Conservation (phyloP, 306 rosid species). For the Glycine soja region DNA sequence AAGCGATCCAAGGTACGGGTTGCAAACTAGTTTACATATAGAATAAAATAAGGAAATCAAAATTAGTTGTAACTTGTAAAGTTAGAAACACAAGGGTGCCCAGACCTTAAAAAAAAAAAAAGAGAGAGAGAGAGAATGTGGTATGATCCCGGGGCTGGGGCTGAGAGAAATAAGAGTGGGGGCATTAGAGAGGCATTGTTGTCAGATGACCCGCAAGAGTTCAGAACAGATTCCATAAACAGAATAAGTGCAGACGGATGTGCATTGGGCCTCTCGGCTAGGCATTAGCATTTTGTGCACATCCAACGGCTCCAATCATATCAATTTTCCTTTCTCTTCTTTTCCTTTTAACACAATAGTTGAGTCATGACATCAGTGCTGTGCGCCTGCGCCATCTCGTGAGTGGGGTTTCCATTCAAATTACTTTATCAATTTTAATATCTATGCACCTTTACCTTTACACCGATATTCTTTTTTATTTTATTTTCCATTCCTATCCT, state of each 20-base stretch:
- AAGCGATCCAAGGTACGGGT: no score
- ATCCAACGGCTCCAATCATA: conserved; percentile 36
- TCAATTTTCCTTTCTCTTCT: not conserved
- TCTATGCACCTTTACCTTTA: not conserved
- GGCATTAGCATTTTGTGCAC: not conserved
- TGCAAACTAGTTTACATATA: no score
- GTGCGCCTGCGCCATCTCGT: conserved; percentile 26
- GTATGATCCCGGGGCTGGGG: conserved; percentile 29
- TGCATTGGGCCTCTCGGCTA: conserved; percentile 40
- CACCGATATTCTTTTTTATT: not conserved
- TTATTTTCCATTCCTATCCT: conserved; percentile 15
- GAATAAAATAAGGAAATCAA: no score
- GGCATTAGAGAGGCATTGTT: conserved; percentile 36
- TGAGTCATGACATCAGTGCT: not conserved
- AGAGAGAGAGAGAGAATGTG: conserved; percentile 27
- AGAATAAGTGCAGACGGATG: conserved; percentile 53
- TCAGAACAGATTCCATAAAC: conserved; percentile 67
- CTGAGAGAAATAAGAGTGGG: conserved; percentile 30
- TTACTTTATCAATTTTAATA: conserved; percentile 24
- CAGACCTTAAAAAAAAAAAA: not conserved
- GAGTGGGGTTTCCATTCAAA: conserved; percentile 34
- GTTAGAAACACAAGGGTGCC: no score
- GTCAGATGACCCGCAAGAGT: conserved; percentile 53
- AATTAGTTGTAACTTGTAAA: no score
- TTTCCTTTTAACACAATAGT: not conserved